Evolutionary conservation across 2,329 filamentous ascomycete genomes (phyloP).

Genomic region (Pseudocercospora vitis): DNA sequence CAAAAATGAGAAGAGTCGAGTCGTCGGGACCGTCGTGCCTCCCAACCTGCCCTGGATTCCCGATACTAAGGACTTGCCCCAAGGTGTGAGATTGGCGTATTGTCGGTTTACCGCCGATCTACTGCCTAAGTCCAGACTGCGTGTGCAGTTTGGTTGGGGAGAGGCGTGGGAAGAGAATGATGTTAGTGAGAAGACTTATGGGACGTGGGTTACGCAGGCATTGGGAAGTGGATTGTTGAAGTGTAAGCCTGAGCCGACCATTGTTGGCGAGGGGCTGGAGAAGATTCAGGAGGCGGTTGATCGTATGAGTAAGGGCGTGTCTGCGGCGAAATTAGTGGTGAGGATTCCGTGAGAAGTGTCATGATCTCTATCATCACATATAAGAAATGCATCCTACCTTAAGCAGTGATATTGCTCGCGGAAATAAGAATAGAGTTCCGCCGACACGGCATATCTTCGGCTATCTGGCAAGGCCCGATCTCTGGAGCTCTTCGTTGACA

Average conservation of each 20-base stretch:
- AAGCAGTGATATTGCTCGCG: no score
- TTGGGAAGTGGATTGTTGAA: slow-evolving; percentile 40
- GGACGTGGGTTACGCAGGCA: slow-evolving; percentile 40
- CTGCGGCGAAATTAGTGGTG: slow-evolving; percentile 37
- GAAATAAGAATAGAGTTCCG: no score
- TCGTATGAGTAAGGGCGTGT: slow-evolving; percentile 29
- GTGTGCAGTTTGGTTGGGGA: slow-evolving; percentile 33
- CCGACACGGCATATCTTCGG: no score
- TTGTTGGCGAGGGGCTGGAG: slow-evolving; percentile 47
- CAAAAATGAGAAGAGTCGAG: slow-evolving; percentile 1
- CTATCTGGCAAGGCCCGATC: no score
- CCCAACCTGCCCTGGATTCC: slow-evolving; percentile 11
- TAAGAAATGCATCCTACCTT: no score
- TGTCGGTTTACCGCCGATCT: slow-evolving; percentile 8
- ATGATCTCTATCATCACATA: no score
- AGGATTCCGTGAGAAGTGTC: slow-evolving; percentile 35
- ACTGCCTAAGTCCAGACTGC: slow-evolving; percentile 14
- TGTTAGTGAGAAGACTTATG: slow-evolving; percentile 39
- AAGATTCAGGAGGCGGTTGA: slow-evolving; percentile 51
- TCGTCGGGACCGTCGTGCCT: slow-evolving; percentile 24
- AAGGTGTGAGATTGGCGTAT: slow-evolving; percentile 13
- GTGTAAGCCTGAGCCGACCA: slow-evolving; percentile 42
- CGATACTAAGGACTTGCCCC: slow-evolving; percentile 3
- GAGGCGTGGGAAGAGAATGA: slow-evolving; percentile 26
- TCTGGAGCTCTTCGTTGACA: no score